phyloP scores from a whole-genome alignment of 257 asterid genomes.

The Solanum medicagineum region DNA sequence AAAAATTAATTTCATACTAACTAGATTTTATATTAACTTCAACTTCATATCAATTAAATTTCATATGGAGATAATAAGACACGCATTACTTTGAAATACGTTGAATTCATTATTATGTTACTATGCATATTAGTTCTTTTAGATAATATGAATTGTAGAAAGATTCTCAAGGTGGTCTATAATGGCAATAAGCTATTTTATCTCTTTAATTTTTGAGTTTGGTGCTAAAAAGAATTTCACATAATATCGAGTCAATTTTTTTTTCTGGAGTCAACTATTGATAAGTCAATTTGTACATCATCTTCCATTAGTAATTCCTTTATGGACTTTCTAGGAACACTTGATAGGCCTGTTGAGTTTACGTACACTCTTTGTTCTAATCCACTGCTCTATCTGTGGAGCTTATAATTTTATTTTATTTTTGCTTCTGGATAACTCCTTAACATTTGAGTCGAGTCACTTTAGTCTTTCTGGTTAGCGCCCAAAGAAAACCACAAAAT shows the following conservation, averaged over 20 bases:
- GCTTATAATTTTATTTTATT: background rate
- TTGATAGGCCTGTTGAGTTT: background rate
- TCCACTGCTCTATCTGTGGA: background rate
- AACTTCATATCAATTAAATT: too few species aligned
- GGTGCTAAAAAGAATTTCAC: background rate
- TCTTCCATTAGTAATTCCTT: background rate
- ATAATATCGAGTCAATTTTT: background rate
- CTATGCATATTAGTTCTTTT: background rate
- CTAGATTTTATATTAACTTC: too few species aligned
- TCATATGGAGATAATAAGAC: background rate
- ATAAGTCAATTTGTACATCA: background rate
- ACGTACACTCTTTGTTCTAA: background rate
- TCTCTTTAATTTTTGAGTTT: background rate
- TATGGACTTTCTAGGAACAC: background rate
- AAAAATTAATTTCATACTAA: background rate
- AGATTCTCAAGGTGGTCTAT: background rate
- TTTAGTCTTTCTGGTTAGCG: background rate
- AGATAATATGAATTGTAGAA: background rate
- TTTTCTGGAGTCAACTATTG: background rate
- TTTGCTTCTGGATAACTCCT: background rate
- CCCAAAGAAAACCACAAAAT: background rate
- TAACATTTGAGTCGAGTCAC: background rate
- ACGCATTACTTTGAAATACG: background rate
- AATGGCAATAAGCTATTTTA: background rate
- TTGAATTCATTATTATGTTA: background rate